Conservation (phyloP, 345 rosid species). For the Rubroshorea leprosula region DNA sequence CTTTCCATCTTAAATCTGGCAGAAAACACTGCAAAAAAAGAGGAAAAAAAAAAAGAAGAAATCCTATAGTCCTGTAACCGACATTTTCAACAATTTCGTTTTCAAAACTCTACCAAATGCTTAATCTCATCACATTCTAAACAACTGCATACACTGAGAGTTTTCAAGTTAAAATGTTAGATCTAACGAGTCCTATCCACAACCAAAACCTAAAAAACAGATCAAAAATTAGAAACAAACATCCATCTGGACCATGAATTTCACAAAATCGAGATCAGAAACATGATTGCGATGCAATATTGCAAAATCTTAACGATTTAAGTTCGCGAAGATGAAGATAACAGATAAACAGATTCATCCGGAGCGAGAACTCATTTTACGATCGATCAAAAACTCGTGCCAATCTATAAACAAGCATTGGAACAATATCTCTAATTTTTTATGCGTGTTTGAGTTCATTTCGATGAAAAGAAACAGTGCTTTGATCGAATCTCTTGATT, state of each 20-base stretch:
- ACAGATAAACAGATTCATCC: background rate
- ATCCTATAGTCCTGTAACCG: background rate
- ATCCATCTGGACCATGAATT: background rate
- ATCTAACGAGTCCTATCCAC: background rate
- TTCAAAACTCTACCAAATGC: background rate
- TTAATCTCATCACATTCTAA: background rate
- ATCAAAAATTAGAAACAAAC: background rate
- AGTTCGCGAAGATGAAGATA: no score
- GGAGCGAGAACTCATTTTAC: background rate
- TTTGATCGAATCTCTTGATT: background rate
- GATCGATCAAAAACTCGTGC: background rate
- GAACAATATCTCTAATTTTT: background rate
- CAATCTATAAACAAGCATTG: background rate
- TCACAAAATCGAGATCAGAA: background rate
- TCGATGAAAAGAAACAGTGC: background rate
- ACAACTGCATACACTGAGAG: no score
- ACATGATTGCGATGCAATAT: background rate
- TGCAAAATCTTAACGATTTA: background rate
- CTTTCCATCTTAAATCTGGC: constrained; percentile 33
- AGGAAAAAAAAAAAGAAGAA: background rate
- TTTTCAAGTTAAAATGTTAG: background rate
- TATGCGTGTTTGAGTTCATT: background rate
- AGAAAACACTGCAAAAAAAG: background rate
- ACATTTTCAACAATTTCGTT: background rate
- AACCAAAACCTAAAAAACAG: background rate